These are phyloP conservation scores for Diospyros kaki DNA, from an alignment of 148 eudicot genomes.

Conservation along the genomic window DNA sequence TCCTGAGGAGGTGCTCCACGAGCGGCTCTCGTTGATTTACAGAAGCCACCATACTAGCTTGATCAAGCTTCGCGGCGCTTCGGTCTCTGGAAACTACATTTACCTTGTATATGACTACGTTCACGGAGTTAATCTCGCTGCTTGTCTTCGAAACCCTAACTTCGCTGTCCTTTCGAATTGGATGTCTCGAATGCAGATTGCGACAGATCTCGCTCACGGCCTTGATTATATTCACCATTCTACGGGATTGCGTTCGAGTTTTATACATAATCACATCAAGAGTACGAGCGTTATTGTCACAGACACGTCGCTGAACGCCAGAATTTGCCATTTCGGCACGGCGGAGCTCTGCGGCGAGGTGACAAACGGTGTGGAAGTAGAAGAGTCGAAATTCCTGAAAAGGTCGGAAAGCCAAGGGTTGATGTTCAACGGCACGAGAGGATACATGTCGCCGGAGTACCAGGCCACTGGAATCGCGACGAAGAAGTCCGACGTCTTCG, in stretches of 20 bases:
- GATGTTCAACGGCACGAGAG: conserved; percentile 77
- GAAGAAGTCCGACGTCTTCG: conserved; percentile 71
- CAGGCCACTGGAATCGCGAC: conserved; percentile 53
- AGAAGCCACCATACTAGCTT: conserved; percentile 69
- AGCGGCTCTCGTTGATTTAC: conserved; percentile 43
- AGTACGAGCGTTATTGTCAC: conserved; percentile 57
- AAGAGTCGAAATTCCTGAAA: not conserved
- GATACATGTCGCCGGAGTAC: conserved; percentile 95
- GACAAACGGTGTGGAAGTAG: not conserved
- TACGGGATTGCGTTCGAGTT: conserved; percentile 52
- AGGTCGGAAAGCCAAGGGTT: conserved; percentile 20
- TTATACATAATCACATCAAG: conserved; percentile 78
- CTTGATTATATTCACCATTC: conserved; percentile 81
- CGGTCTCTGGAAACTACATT: conserved; percentile 48
- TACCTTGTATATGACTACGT: conserved; percentile 71
- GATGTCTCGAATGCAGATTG: conserved; percentile 61
- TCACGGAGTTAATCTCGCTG: conserved; percentile 54
- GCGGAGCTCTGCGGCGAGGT: conserved; percentile 75
- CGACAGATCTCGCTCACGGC: conserved; percentile 70
- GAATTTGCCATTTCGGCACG: conserved; percentile 82
- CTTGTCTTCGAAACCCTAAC: conserved; percentile 63
- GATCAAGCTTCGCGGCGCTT: conserved; percentile 61
- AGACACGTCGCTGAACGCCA: conserved; percentile 42
- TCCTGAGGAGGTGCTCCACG: conserved; percentile 36
- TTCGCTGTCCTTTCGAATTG: conserved; percentile 66